Percentiles rank a stretch among this genome's conserved stretches.
These are phyloP conservation scores for Epichloe coenophiala DNA, from an alignment of 2,329 filamentous ascomycete genomes.

Conservation along the genomic window DNA sequence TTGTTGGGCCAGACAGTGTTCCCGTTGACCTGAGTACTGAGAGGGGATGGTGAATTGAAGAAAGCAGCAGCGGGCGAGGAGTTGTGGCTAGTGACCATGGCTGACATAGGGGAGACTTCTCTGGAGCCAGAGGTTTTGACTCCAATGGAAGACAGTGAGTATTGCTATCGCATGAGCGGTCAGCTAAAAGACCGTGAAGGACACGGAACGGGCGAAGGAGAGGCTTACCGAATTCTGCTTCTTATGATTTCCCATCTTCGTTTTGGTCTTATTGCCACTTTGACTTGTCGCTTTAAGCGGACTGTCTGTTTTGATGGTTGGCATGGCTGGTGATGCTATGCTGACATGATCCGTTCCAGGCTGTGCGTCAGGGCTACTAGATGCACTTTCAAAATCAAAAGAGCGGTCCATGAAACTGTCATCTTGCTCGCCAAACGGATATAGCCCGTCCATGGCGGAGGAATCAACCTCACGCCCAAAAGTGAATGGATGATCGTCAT, in stretches of 20 bases:
- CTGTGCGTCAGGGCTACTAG: slow-evolving; percentile 38
- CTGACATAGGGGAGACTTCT: slow-evolving; percentile 41
- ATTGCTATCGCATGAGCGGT: slow-evolving; percentile 30
- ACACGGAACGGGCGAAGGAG: slow-evolving; percentile 4
- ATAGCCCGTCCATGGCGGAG: slow-evolving; percentile 16
- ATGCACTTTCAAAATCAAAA: slow-evolving; percentile 46
- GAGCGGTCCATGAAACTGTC: slow-evolving; percentile 34
- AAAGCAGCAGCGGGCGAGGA: slow-evolving; percentile 33
- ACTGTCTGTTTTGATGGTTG: slow-evolving; percentile 23
- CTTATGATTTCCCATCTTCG: slow-evolving; percentile 17
- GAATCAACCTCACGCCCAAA: slow-evolving; percentile 17
- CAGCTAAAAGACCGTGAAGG: slow-evolving; percentile 2
- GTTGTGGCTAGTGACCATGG: slow-evolving; percentile 36
- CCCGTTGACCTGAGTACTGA: slow-evolving; percentile 19
- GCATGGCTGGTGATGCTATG: slow-evolving; percentile 31
- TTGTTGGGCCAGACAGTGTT: slow-evolving; percentile 24
- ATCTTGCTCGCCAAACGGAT: slow-evolving; percentile 19
- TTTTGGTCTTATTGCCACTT: slow-evolving; percentile 8
- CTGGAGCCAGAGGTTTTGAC: slow-evolving; percentile 32
- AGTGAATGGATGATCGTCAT: slow-evolving; percentile 24
- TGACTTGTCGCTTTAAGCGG: slow-evolving; percentile 13
- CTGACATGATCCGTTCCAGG: slow-evolving; percentile 12
- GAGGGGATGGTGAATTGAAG: slow-evolving; percentile 35
- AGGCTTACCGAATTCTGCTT: slow-evolving; percentile 29
- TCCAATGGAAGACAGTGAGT: slow-evolving; percentile 35